These are phyloP conservation scores for Sclerotinia trifoliorum DNA, from an alignment of 2,329 filamentous ascomycete genomes.

Conservation along the genomic window DNA sequence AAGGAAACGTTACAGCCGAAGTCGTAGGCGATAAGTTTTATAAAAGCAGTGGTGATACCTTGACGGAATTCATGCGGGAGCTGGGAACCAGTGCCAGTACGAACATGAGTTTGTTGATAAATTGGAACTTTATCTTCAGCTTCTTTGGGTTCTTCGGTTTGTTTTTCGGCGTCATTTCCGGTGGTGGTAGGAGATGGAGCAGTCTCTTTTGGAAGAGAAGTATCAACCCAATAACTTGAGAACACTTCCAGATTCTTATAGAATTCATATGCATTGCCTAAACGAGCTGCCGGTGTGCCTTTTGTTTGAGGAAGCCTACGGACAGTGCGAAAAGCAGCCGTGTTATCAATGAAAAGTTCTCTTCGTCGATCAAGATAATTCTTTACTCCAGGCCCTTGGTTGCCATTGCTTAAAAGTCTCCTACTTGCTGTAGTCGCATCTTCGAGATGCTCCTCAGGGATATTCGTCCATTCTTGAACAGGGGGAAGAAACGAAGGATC, in stretches of 20 bases:
- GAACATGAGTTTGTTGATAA: constrained; percentile 35
- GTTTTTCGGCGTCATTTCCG: constrained; percentile 11
- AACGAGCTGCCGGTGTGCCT: constrained; percentile 53
- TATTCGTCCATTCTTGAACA: constrained; percentile 48
- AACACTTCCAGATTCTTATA: constrained; percentile 61
- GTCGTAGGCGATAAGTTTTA: constrained; percentile 65
- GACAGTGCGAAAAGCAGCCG: constrained; percentile 60
- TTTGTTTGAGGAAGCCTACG: constrained; percentile 55
- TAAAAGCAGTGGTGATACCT: constrained; percentile 56
- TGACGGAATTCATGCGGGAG: constrained; percentile 60
- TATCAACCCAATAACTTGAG: constrained; percentile 62
- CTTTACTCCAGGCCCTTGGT: constrained; percentile 55
- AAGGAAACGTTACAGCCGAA: constrained; percentile 62
- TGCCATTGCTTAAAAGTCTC: constrained; percentile 52
- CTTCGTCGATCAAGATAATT: constrained; percentile 58
- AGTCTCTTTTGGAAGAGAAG: constrained; percentile 43
- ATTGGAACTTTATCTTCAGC: constrained; percentile 27
- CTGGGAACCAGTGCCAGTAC: constrained; percentile 51
- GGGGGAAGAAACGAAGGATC: constrained; percentile 54
- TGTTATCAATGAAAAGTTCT: constrained; percentile 57
- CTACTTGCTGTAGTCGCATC: constrained; percentile 50
- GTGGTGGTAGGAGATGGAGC: constrained; percentile 26
- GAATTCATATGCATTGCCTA: constrained; percentile 66
- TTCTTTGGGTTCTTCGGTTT: constrained; percentile 25
- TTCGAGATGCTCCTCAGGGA: constrained; percentile 37